Evolutionary conservation across 768 basidiomycete genomes (phyloP), one percentile per base, ranked within the genome.

Genomic region (Daedaleopsis sinensis): DNA sequence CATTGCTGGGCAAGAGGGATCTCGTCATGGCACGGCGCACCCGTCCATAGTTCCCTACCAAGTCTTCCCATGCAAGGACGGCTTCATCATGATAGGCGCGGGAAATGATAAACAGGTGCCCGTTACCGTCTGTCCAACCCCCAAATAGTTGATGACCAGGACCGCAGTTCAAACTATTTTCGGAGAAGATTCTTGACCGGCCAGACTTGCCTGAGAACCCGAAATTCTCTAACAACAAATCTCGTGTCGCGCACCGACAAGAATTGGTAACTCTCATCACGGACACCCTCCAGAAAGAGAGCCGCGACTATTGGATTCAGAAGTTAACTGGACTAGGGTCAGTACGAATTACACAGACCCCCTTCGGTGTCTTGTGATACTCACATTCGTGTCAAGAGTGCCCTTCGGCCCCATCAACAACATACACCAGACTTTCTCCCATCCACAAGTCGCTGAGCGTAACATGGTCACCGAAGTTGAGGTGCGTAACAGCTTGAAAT

Each of bases 41-140:
- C 92, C 96, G 15, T 94, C 93, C 18, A 89, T 98, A 68, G 96
- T 95, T 8, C 94, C 94, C 2, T 96, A 96, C 76, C 92, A 95
- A 73, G 92, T 88, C 4, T 95, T 96, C 72, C 84, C 89, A 0
- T 96, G 94, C 71, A 83, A 85, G 69, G 87, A 94, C 67, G 92
- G 93, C 35, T 95, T 87, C 71, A 74, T 97, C 61, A 96, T 97
- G 96, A 88, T 97, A 65, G 94, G 94, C 48, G 94, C 92, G 9
- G 95, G 93, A 5, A 96, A 94, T 72, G 85, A 96, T 70, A 89
- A 84, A 66, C 93, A 93, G 82, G 91, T 89, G 66, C 9, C 13
- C 19, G 19, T 18, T 21, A 21, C 19, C 19, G n/a, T 27, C 21
- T 23, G 13, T 49, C 21, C 21, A 10, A 21, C 21, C 15, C 23